Conservation (phyloP, 192 early-diverging fungal species). For the Coemansia sp. region DNA sequence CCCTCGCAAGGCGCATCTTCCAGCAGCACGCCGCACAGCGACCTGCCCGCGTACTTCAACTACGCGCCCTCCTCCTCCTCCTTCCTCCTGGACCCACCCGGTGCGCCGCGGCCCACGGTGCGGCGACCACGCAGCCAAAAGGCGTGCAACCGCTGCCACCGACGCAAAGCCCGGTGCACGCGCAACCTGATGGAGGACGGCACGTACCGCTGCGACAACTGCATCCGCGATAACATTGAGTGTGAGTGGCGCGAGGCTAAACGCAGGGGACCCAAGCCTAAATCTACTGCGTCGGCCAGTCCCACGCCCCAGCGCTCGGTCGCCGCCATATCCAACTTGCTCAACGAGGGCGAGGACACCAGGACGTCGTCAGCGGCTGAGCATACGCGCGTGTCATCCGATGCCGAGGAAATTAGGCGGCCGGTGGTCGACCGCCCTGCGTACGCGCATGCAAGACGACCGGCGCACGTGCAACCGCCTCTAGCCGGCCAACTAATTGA, state of each 20-base stretch:
- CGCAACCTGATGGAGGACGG: conserved; percentile 36
- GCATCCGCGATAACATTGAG: conserved; percentile 25
- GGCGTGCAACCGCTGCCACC: conserved; percentile 44
- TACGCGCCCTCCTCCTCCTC: neutral
- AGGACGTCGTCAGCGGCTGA: no score
- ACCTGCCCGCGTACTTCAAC: no score
- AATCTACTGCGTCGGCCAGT: neutral
- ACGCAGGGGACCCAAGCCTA: conserved; percentile 30
- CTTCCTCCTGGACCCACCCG: neutral
- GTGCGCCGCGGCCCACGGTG: conserved; percentile 4
- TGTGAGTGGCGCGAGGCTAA: conserved; percentile 36
- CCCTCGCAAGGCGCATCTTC: no score
- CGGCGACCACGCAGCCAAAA: conserved; percentile 29
- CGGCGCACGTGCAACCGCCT: conserved; percentile 8
- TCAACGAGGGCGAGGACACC: conserved; percentile 18
- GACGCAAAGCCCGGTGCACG: conserved; percentile 38
- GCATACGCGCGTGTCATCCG: no score
- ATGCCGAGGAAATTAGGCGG: no score
- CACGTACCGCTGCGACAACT: conserved; percentile 30
- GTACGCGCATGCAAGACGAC: neutral
- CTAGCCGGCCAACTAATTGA: conserved; percentile 5
- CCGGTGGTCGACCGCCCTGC: neutral
- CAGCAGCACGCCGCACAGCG: no score
- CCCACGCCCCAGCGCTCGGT: neutral
- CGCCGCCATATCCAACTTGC: conserved; percentile 18